Conservation (phyloP, 73 alveolate species). For the Stentor coeruleus region DNA sequence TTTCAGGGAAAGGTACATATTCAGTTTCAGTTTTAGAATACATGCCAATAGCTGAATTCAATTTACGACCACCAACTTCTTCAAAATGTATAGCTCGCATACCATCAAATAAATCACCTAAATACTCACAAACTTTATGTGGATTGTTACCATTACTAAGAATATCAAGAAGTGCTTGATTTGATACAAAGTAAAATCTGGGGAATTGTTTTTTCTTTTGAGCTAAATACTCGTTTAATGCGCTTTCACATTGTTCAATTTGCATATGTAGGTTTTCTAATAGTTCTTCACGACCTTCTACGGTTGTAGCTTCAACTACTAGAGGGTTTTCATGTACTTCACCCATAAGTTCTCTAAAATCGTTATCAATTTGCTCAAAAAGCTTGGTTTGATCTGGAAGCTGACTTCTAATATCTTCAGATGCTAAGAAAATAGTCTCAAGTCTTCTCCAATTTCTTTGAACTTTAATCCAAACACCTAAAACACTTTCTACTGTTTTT, state of each 20-base stretch:
- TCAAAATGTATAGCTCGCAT: conserved; percentile 91
- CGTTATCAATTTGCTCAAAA: conserved; percentile 96
- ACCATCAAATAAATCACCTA: conserved; percentile 99
- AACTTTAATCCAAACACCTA: conserved; percentile 98
- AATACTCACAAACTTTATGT: conserved; percentile 92
- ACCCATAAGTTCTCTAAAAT: conserved; percentile 95
- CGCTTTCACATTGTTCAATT: conserved; percentile 98
- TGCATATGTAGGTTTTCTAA: conserved; percentile 74
- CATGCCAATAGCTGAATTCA: conserved; percentile 62
- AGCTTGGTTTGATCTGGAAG: conserved; percentile 98
- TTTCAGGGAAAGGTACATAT: conserved; percentile 80
- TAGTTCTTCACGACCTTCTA: conserved; percentile 86
- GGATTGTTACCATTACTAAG: conserved; percentile 98
- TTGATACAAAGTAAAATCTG: conserved; percentile 99
- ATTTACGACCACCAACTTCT: conserved; percentile 53
- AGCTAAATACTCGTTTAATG: conserved; percentile 94
- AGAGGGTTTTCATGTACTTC: conserved; percentile 72
- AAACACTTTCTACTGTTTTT: conserved; percentile 95
- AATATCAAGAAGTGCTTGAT: conserved; percentile 97
- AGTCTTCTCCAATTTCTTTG: conserved; percentile 98
- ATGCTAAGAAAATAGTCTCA: conserved; percentile 97
- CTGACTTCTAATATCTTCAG: conserved; percentile 98
- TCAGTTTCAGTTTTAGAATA: conserved; percentile 66
- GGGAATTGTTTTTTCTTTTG: conserved; percentile 98
- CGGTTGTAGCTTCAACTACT: conserved; percentile 53